phyloP scores from a whole-genome alignment of 2,329 filamentous ascomycete genomes.

The Ceratocystis eucalypticola region DNA sequence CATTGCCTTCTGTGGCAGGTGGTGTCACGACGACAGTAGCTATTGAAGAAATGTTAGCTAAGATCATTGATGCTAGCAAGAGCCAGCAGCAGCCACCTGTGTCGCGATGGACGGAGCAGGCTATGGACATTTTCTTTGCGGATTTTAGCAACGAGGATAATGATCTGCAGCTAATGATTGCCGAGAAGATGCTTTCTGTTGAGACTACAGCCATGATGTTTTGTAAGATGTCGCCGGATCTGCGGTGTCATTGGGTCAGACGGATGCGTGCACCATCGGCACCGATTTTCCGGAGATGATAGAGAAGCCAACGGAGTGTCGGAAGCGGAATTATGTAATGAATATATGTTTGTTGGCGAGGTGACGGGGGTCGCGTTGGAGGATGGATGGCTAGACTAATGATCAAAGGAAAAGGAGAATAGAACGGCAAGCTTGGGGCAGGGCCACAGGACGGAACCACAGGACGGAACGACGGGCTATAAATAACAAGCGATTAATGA shows the following conservation, averaged over 20 bases:
- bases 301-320: not conserved
- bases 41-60: conserved; percentile 26
- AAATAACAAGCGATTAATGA: too few species aligned
- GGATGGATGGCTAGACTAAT: too few species aligned
- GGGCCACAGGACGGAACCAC: not conserved
- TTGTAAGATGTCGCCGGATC: conserved; percentile 42
- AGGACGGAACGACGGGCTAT: not conserved
- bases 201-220: conserved; percentile 49
- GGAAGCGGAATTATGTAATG: not conserved
- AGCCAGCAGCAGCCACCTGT: conserved; percentile 24
- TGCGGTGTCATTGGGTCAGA: conserved; percentile 43
- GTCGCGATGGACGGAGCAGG: conserved; percentile 42
- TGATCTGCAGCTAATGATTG: conserved; percentile 46
- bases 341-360: not conserved
- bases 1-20: not conserved
- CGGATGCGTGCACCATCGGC: conserved; percentile 22
- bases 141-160: conserved; percentile 45
- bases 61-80: conserved; percentile 30
- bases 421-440: not conserved
- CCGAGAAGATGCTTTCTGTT: conserved; percentile 44
- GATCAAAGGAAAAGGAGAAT: not conserved
- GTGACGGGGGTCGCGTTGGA: not conserved
- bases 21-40: not conserved
- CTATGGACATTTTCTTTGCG: conserved; percentile 45
- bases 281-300: not conserved